phyloP scores from a whole-genome alignment of 352 stramenopile genomes.

The Vaucheria bursata region DNA sequence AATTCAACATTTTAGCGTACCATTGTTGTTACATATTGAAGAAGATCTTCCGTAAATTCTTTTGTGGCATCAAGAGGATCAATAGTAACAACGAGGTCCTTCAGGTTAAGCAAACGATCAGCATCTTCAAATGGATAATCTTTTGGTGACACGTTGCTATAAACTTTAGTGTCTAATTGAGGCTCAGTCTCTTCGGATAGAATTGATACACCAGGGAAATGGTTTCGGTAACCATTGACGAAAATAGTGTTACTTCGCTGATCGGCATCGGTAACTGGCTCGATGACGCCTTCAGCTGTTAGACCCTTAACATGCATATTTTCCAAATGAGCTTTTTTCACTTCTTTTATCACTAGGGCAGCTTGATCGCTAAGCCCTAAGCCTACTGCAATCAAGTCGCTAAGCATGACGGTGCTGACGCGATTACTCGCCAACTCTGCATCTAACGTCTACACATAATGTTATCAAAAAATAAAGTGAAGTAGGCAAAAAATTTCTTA shows the following conservation, averaged over 20 bases:
- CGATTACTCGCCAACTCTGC: too few relatives aligned
- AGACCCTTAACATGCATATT: conserved; percentile 16
- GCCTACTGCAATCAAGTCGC: conserved; percentile 10
- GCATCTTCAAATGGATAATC: conserved; percentile 5
- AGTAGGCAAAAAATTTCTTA: too few relatives aligned
- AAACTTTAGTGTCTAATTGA: conserved; percentile 15
- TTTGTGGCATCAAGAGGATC: conserved; percentile 52
- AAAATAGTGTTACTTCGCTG: conserved; percentile 16
- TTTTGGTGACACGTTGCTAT: not conserved
- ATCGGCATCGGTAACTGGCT: conserved; percentile 24
- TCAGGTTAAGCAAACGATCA: conserved; percentile 29
- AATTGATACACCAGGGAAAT: conserved; percentile 41
- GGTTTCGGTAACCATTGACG: conserved; percentile 30
- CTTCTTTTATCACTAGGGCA: conserved; percentile 5
- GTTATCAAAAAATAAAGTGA: too few relatives aligned
- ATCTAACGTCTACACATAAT: too few relatives aligned
- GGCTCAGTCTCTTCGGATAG: conserved; percentile 50
- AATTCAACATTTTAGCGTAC: conserved; percentile 11
- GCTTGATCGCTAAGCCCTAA: conserved; percentile 8
- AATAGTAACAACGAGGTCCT: conserved; percentile 44
- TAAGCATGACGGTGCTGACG: not conserved
- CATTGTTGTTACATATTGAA: conserved; percentile 51
- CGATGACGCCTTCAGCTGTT: conserved; percentile 17
- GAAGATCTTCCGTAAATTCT: conserved; percentile 50
- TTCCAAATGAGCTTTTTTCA: conserved; percentile 9